These are phyloP conservation scores for Penicillium subrubescens DNA, from an alignment of 495 filamentous ascomycete genomes.

Conservation along the genomic window DNA sequence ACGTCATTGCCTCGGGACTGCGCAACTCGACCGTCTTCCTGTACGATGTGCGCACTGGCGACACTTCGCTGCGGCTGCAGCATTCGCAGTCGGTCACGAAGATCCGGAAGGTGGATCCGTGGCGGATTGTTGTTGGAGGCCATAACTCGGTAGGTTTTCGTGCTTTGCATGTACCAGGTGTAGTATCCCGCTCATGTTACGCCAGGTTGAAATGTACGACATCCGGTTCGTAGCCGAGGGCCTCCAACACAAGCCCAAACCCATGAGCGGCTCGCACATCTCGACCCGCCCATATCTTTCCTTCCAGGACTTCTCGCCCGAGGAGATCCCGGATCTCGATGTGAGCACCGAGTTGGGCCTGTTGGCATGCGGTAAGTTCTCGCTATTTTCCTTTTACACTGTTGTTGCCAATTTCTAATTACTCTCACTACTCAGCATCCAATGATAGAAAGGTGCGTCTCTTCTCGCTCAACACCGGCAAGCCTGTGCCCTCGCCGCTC, in stretches of 20 bases:
- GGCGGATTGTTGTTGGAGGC: conserved; percentile 41
- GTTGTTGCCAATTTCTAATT: not conserved
- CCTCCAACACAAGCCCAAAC: conserved; percentile 33
- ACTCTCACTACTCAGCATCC: conserved; percentile 25
- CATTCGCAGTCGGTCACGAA: conserved; percentile 40
- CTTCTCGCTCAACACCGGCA: conserved; percentile 42
- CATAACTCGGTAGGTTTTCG: conserved; percentile 35
- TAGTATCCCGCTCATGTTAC: not conserved
- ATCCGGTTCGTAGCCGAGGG: conserved; percentile 41
- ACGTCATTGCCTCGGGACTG: conserved; percentile 41
- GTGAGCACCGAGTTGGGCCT: conserved; percentile 41
- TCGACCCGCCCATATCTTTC: conserved; percentile 41
- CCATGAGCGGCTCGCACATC: conserved; percentile 26
- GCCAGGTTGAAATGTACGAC: conserved; percentile 49
- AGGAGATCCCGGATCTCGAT: conserved; percentile 37
- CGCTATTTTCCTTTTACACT: not conserved
- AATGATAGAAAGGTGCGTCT: conserved; percentile 39
- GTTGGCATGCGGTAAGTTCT: conserved; percentile 41
- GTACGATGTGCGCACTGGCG: conserved; percentile 40
- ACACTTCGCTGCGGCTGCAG: conserved; percentile 35
- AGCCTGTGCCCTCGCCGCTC: conserved; percentile 36
- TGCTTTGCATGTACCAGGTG: not conserved
- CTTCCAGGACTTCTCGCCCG: conserved; percentile 35
- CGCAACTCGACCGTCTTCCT: conserved; percentile 41
- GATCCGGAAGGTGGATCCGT: conserved; percentile 40